These are phyloP conservation scores for Scolecobasidium constrictum DNA, from an alignment of 2,329 filamentous ascomycete genomes.

Conservation along the genomic window DNA sequence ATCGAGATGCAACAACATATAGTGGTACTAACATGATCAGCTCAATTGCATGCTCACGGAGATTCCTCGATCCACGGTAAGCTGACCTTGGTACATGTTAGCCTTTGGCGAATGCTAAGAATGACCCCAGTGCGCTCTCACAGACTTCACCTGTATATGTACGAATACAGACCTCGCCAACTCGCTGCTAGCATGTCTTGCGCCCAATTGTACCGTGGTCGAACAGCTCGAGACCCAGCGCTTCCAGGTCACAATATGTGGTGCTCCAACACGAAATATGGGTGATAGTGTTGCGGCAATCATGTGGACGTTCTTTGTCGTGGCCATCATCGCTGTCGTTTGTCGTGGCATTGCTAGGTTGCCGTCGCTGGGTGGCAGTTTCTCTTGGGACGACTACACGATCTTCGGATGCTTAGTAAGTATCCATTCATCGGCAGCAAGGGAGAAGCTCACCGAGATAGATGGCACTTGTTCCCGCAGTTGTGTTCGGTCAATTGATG, in stretches of 20 bases:
- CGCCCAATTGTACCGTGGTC: not conserved
- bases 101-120: too few species aligned
- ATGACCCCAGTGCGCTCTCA: not conserved
- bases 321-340: not conserved
- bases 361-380: not conserved
- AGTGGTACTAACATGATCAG: not conserved
- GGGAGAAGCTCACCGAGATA: too few species aligned
- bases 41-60: not conserved
- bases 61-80: not conserved
- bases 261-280: not conserved
- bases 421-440: too few species aligned
- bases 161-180: not conserved
- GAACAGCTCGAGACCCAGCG: not conserved
- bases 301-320: not conserved
- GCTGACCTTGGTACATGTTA: too few species aligned
- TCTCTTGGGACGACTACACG: not conserved
- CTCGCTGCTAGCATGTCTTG: not conserved
- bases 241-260: not conserved
- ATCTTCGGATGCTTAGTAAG: too few species aligned
- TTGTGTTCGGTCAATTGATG: not conserved
- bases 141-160: not conserved
- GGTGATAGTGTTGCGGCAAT: not conserved
- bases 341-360: not conserved
- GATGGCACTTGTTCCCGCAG: too few species aligned
- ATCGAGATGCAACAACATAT: not conserved